A percentile compares a stretch with the other conserved stretches of the same genome.
phyloP scores from a whole-genome alignment of 257 asterid species.

The Linaria vulgaris region DNA sequence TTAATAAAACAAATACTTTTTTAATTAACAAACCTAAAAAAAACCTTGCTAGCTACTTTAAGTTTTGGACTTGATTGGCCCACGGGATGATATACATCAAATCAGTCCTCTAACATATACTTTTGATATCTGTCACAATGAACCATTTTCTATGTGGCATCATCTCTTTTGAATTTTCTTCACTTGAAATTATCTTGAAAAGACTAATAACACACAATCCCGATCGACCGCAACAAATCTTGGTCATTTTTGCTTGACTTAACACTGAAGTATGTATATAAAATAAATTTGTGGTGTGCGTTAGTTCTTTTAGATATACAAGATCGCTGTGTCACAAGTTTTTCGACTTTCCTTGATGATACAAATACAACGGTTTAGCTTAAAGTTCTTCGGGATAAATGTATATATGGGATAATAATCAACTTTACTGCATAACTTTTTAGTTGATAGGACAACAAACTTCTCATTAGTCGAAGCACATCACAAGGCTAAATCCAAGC shows the following conservation, averaged over 20 bases:
- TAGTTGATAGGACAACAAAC: slow-evolving; percentile 24
- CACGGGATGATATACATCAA: slow-evolving; percentile 40
- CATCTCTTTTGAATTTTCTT: slow-evolving; percentile 34
- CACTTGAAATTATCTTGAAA: slow-evolving; percentile 17
- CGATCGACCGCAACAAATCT: slow-evolving; percentile 1
- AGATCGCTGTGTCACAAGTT: no score
- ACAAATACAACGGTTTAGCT: no score
- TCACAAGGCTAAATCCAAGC: slow-evolving; percentile 15
- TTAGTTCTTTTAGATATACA: background rate
- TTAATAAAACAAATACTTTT: slow-evolving; percentile 17
- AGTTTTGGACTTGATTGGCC: slow-evolving; percentile 21
- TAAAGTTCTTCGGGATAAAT: background rate
- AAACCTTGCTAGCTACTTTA: background rate
- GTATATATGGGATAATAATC: slow-evolving; percentile 1
- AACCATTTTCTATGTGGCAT: slow-evolving; percentile 25
- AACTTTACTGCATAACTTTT: slow-evolving; percentile 13
- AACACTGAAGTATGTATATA: background rate
- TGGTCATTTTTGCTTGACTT: background rate
- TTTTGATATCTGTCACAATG: slow-evolving; percentile 25
- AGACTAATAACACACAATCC: background rate
- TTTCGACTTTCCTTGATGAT: background rate
- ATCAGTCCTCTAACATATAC: slow-evolving; percentile 38
- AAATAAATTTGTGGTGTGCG: background rate
- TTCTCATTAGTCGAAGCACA: slow-evolving; percentile 35
- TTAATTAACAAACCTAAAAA: background rate